phyloP scores from a whole-genome alignment of 768 basidiomycete species.

The Auriscalpium vulgare region DNA sequence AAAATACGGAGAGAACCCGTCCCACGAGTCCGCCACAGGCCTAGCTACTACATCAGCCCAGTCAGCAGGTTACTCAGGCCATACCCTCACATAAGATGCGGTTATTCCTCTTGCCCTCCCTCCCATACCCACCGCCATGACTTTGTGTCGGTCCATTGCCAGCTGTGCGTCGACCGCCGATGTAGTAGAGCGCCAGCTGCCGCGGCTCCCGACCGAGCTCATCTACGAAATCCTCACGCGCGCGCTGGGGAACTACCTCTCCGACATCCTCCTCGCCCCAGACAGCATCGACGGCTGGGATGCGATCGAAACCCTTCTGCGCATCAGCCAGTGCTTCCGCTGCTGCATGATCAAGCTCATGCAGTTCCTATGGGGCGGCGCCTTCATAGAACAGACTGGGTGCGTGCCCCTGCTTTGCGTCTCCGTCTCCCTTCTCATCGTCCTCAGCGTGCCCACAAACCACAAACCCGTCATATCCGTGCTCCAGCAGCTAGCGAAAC shows the following conservation, averaged over 20 bases:
- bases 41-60: too few species aligned
- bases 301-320: not conserved
- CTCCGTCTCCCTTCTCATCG: not conserved
- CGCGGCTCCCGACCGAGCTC: constrained; percentile 1
- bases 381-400: constrained; percentile 1
- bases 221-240: not conserved
- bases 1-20: too few species aligned
- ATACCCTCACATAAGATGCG: too few species aligned
- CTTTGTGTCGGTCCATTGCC: too few species aligned
- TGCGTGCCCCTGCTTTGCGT: not conserved
- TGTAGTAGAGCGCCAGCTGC: too few species aligned
- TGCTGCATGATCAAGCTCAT: not conserved
- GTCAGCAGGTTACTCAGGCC: too few species aligned
- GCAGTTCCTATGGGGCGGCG: not conserved
- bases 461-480: not conserved
- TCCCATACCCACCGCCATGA: too few species aligned
- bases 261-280: constrained; percentile 2
- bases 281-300: not conserved
- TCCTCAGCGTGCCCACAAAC: not conserved
- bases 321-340: constrained; percentile 1
- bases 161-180: too few species aligned
- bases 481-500: not conserved
- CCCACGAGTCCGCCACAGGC: too few species aligned
- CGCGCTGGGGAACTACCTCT: constrained; percentile 1
- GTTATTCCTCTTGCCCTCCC: too few species aligned